phyloP scores from a whole-genome alignment of 2,329 filamentous ascomycete species.

The Colletotrichum lindemuthianum region DNA sequence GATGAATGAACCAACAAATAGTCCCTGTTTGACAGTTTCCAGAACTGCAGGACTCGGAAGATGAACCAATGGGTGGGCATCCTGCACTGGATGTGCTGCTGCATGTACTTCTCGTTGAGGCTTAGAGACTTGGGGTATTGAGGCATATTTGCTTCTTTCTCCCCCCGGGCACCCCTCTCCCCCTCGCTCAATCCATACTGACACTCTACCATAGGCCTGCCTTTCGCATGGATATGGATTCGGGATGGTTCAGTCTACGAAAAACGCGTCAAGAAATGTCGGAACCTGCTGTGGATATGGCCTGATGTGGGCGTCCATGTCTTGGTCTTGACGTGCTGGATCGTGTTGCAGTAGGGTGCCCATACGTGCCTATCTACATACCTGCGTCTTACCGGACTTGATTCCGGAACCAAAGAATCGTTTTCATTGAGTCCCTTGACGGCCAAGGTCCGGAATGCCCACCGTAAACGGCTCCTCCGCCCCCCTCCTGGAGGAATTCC shows the following conservation, averaged over 20 bases:
- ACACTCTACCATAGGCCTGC: conserved; percentile 4
- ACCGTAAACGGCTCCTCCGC: no score
- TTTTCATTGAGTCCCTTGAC: not conserved
- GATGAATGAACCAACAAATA: conserved; percentile 23
- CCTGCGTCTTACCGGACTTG: not conserved
- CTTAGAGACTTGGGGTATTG: conserved; percentile 21
- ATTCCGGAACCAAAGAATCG: no score
- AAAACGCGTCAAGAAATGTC: conserved; percentile 15
- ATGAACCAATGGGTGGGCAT: conserved; percentile 18
- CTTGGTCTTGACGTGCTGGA: not conserved
- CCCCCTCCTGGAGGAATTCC: no score
- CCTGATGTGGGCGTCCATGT: conserved; percentile 6
- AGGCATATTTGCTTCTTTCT: conserved; percentile 17
- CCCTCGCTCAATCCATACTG: not conserved
- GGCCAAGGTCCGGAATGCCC: not conserved
- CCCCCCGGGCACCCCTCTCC: not conserved
- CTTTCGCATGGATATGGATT: conserved; percentile 11
- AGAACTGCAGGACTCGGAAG: conserved; percentile 22
- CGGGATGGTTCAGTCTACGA: conserved; percentile 11
- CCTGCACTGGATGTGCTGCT: conserved; percentile 12
- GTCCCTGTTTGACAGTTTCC: conserved; percentile 5
- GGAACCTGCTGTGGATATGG: conserved; percentile 15
- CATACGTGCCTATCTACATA: not conserved
- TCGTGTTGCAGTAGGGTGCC: conserved; percentile 6
- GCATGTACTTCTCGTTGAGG: conserved; percentile 17